Conservation (phyloP, 2,329 filamentous ascomycete genomes). For the Alternaria postmessia region DNA sequence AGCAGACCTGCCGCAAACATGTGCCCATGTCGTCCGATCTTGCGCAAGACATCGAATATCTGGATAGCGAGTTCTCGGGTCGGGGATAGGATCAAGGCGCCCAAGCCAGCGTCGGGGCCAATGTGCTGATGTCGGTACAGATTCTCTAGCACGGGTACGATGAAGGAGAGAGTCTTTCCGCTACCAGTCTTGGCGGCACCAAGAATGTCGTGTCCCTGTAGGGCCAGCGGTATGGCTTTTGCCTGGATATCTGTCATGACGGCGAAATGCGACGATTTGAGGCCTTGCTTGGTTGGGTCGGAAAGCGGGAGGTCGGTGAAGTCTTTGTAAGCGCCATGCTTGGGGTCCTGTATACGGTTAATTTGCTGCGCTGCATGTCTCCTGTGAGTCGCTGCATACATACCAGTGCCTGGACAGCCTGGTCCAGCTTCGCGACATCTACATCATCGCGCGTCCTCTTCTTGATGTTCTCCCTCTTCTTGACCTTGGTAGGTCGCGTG, state of each 20-base stretch:
- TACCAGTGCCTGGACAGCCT: slow-evolving; percentile 55
- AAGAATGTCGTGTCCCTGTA: slow-evolving; percentile 87
- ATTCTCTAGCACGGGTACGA: slow-evolving; percentile 91
- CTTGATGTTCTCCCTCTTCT: slow-evolving; percentile 59
- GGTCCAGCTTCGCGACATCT: slow-evolving; percentile 57
- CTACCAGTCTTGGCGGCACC: slow-evolving; percentile 95
- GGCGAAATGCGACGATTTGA: slow-evolving; percentile 88
- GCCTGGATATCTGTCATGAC: slow-evolving; percentile 90
- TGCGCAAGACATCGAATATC: slow-evolving; percentile 92
- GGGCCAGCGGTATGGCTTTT: slow-evolving; percentile 83
- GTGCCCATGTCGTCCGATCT: slow-evolving; percentile 84
- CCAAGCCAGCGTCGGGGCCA: slow-evolving; percentile 83
- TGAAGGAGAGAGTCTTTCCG: slow-evolving; percentile 92
- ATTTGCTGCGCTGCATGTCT: background rate
- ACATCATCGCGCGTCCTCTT: slow-evolving; percentile 65
- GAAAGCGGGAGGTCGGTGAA: slow-evolving; percentile 91
- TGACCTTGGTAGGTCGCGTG: slow-evolving; percentile 63
- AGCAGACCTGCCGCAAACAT: slow-evolving; percentile 90
- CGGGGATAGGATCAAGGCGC: slow-evolving; percentile 90
- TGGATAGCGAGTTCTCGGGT: slow-evolving; percentile 96
- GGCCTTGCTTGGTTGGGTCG: slow-evolving; percentile 76
- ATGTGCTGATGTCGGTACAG: slow-evolving; percentile 90
- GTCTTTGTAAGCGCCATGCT: slow-evolving; percentile 65
- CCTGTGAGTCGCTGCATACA: background rate
- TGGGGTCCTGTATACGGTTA: slow-evolving; percentile 63